phyloP scores from a whole-genome alignment of 78 protist genomes.

The Cavenderia fasciculata region DNA sequence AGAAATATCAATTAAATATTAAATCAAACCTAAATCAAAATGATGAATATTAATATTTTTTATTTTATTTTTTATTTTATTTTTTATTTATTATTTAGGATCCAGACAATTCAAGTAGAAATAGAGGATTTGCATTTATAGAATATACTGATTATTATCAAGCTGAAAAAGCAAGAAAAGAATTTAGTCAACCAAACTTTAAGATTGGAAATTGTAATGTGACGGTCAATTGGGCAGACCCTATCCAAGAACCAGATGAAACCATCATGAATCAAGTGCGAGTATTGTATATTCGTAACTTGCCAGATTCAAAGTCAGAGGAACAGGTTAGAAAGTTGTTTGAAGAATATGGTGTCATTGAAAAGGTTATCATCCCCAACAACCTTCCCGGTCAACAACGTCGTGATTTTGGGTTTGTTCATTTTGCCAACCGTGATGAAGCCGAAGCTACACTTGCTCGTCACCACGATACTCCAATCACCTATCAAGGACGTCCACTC shows the following conservation, averaged over 20 bases:
- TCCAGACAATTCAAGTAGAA: conserved; percentile 27
- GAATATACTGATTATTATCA: conserved; percentile 48
- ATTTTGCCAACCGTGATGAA: conserved; percentile 7
- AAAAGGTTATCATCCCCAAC: conserved; percentile 40
- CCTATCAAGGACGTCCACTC: neutral
- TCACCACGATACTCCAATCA: neutral
- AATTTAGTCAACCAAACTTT: neutral
- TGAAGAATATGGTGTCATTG: conserved; percentile 7
- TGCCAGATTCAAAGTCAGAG: neutral
- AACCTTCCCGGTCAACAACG: neutral
- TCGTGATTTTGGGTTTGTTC: conserved; percentile 71
- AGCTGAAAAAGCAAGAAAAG: conserved; percentile 56
- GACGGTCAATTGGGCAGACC: conserved; percentile 74
- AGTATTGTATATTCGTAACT: conserved; percentile 25
- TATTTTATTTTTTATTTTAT: neutral
- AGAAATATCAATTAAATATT: neutral
- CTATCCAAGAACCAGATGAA: conserved; percentile 13
- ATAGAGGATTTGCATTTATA: conserved; percentile 60
- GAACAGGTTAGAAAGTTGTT: neutral
- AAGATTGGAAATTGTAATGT: conserved; percentile 3
- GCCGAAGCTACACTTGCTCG: conserved; percentile 19
- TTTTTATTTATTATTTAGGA: neutral
- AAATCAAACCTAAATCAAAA: too few species aligned
- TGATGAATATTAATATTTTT: neutral
- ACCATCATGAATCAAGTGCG: conserved; percentile 17